A percentile compares a stretch with the other conserved stretches of the same genome.
phyloP scores from a whole-genome alignment of 176 grass and related monocot genomes.

The Olyra latifolia region DNA sequence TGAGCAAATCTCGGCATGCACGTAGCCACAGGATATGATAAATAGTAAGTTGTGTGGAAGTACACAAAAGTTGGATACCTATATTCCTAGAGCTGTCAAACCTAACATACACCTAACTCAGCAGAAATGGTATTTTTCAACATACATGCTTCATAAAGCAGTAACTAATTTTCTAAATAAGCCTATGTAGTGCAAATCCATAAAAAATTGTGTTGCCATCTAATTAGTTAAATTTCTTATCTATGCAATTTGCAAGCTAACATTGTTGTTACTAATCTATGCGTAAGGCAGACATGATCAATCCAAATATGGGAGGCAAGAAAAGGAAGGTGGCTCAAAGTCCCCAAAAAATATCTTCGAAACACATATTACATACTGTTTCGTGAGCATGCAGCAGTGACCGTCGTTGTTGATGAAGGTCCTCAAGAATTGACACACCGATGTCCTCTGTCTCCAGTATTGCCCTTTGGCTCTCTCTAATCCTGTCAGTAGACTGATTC shows the following conservation, averaged over 20 bases:
- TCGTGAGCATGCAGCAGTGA: conserved; percentile 83
- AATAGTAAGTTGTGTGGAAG: background rate
- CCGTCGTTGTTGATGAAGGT: conserved; percentile 79
- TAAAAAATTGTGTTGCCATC: background rate
- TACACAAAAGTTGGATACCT: background rate
- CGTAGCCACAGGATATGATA: background rate
- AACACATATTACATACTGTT: conserved; percentile 57
- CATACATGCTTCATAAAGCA: conserved; percentile 4
- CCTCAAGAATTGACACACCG: conserved; percentile 77
- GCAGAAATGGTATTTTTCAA: background rate
- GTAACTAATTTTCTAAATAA: background rate
- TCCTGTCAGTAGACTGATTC: conserved; percentile 74
- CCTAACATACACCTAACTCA: background rate
- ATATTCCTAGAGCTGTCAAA: background rate
- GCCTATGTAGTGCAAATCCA: background rate
- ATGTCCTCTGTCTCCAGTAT: conserved; percentile 83
- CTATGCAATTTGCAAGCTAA: background rate
- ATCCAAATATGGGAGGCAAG: background rate
- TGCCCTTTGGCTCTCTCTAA: conserved; percentile 73
- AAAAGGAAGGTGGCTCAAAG: background rate
- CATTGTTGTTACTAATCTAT: background rate
- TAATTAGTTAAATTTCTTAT: background rate
- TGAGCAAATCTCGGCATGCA: background rate
- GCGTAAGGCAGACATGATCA: conserved; percentile 2
- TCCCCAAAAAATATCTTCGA: background rate